Evolutionary conservation across 2,329 filamentous ascomycete species (phyloP).

Genomic region (Aspergillus vadensis): DNA sequence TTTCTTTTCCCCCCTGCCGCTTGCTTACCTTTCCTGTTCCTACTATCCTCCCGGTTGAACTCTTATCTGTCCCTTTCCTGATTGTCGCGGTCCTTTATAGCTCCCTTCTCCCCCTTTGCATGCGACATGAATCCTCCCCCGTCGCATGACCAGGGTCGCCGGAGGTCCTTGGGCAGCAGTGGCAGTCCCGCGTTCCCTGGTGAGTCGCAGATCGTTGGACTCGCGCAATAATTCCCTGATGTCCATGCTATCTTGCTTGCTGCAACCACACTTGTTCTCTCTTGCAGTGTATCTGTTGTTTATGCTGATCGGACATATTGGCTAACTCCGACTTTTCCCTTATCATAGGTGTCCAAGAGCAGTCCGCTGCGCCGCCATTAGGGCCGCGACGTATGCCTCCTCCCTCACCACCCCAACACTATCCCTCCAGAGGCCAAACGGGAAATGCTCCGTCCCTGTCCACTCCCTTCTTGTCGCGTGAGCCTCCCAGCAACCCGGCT

Average conservation of each 20-base stretch:
- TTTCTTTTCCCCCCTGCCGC: conserved; percentile 13
- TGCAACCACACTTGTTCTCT: not conserved
- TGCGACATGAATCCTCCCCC: conserved; percentile 42
- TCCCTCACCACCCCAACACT: conserved; percentile 53
- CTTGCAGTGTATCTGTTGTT: not conserved
- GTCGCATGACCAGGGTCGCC: conserved; percentile 36
- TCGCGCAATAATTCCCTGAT: not conserved
- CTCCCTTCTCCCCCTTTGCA: conserved; percentile 16
- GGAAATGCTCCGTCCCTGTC: conserved; percentile 43
- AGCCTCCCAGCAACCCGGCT: conserved; percentile 55
- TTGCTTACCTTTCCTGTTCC: conserved; percentile 5
- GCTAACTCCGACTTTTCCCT: conserved; percentile 15
- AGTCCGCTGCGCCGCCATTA: conserved; percentile 37
- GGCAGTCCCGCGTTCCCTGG: conserved; percentile 41
- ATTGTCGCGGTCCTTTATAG: not conserved
- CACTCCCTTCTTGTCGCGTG: conserved; percentile 51
- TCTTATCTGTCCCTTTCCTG: conserved; percentile 4
- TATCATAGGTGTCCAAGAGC: conserved; percentile 32
- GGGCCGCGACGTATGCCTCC: conserved; percentile 52
- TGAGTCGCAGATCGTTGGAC: conserved; percentile 31
- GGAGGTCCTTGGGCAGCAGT: conserved; percentile 40
- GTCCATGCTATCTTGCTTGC: not conserved
- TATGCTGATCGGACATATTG: conserved; percentile 1
- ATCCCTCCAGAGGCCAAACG: conserved; percentile 44
- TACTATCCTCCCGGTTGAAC: too few relatives aligned